These are phyloP conservation scores for Hypholoma fasciculare DNA, from an alignment of 768 basidiomycete genomes.

Conservation along the genomic window DNA sequence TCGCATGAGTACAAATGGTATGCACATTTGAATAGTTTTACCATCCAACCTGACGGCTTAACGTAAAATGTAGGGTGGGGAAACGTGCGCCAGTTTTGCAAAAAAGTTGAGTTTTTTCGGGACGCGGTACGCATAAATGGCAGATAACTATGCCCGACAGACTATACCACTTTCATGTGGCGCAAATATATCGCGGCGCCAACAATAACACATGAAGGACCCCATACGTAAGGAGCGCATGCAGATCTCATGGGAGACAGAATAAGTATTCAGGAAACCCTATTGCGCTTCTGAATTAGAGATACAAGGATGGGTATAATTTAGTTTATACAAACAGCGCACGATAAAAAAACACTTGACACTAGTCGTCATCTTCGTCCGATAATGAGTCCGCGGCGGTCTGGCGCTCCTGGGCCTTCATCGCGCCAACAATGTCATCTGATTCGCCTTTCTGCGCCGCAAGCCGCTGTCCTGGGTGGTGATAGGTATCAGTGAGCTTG, in stretches of 20 bases:
- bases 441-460: constrained; percentile 77
- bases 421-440: constrained; percentile 80
- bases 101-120: too few species aligned
- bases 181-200: neutral
- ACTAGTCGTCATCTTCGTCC: constrained; percentile 55
- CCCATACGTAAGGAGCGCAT: too few species aligned
- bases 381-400: constrained; percentile 51
- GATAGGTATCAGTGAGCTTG: constrained; percentile 1
- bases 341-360: constrained; percentile 6
- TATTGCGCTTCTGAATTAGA: constrained; percentile 8
- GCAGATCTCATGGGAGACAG: constrained; percentile 1
- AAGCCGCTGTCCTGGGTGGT: constrained; percentile 66
- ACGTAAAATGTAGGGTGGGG: neutral
- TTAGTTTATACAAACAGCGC: constrained; percentile 10
- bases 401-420: constrained; percentile 72
- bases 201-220: neutral
- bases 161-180: neutral
- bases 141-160: neutral
- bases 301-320: constrained; percentile 13
- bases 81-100: too few species aligned
- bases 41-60: neutral
- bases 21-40: neutral
- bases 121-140: neutral
- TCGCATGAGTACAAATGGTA: neutral
- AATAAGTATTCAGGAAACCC: neutral